Evolutionary conservation across 495 filamentous ascomycete species (phyloP), one percentile per base, ranked within the genome.

Genomic region (Paragyromitra xinjiangensis): DNA sequence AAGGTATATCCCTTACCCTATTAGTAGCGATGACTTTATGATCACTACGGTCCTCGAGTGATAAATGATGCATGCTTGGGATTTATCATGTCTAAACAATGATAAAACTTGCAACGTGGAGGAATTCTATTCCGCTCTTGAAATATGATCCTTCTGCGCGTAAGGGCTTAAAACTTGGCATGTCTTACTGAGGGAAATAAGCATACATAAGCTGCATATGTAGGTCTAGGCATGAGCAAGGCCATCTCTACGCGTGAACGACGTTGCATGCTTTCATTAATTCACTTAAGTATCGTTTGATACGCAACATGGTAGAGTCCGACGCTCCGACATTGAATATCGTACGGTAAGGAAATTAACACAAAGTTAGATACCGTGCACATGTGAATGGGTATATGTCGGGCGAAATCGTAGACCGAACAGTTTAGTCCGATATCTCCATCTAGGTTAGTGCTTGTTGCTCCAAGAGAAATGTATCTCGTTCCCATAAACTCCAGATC

Each of bases 171-270:
- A 68, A 73, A 68, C 63, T 65, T 39, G 44, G 58, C n/a, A 66
- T 77, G 74, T 77, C 74, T 77, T 77, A 77, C 50, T 77, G 74
- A 77, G 74, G 74, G 69, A 77, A 70, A 77, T 77, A 77, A 65
- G 69, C 61, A 77, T 67, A 77, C 66, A 76, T 76, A 76, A 77
- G 74, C 69, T 48, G 74, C 74, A 73, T 77, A 77, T 64, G 69
- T 73, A 65, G 68, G 68, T 59, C 24, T 61, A 48, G 44, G 37
- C 37, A 69, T 64, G 42, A 34, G 29, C 29, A 34, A 34, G 24
- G 50, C 66, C 29, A 26, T 26, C 37, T 45, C 58, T n/a, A 37
- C 7, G 14, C 45, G 26, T 71, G 68, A 65, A 64, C 59, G 69
- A 45, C 59, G 68, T 61, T 48, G 67, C 67, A 37, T 44, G 24